These are phyloP conservation scores for Prunus salicina DNA, from an alignment of 306 rosid genomes.

Conservation along the genomic window DNA sequence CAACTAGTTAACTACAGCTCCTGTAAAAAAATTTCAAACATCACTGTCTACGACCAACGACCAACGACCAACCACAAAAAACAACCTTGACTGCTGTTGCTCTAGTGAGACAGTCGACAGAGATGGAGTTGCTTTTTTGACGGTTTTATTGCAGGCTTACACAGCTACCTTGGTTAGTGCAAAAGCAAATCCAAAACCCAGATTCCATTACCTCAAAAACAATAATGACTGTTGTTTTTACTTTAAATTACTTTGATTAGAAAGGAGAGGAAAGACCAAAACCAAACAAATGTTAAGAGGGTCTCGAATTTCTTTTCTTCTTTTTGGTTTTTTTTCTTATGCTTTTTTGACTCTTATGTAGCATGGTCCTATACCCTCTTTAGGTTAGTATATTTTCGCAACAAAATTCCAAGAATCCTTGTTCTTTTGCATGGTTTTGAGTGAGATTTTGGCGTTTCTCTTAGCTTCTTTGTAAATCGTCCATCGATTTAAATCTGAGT, in stretches of 20 bases:
- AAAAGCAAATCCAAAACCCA: slow-evolving; percentile 44
- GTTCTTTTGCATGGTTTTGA: slow-evolving; percentile 53
- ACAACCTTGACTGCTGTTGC: slow-evolving; percentile 21
- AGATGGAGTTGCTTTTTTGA: slow-evolving; percentile 39
- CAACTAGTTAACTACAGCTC: background rate
- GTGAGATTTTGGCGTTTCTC: slow-evolving; percentile 48
- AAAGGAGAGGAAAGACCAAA: background rate
- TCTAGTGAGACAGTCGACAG: slow-evolving; percentile 12
- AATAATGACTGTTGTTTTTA: background rate
- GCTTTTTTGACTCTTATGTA: slow-evolving; percentile 12
- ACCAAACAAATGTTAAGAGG: slow-evolving; percentile 2
- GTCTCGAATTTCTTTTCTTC: background rate
- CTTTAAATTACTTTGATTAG: background rate
- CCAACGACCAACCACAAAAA: slow-evolving; percentile 39
- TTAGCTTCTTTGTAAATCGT: slow-evolving; percentile 10
- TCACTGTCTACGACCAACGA: slow-evolving; percentile 30
- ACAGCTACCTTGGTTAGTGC: slow-evolving; percentile 40
- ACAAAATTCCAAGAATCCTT: slow-evolving; percentile 21
- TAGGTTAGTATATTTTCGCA: background rate
- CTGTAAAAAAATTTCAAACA: background rate
- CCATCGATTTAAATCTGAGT: slow-evolving; percentile 4
- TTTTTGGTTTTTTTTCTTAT: slow-evolving; percentile 6
- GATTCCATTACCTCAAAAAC: slow-evolving; percentile 40
- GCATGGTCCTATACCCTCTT: slow-evolving; percentile 1
- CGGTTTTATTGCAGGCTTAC: slow-evolving; percentile 12